These are phyloP conservation scores for Podaxis sp. DNA, from an alignment of 768 basidiomycete genomes.

Conservation along the genomic window DNA sequence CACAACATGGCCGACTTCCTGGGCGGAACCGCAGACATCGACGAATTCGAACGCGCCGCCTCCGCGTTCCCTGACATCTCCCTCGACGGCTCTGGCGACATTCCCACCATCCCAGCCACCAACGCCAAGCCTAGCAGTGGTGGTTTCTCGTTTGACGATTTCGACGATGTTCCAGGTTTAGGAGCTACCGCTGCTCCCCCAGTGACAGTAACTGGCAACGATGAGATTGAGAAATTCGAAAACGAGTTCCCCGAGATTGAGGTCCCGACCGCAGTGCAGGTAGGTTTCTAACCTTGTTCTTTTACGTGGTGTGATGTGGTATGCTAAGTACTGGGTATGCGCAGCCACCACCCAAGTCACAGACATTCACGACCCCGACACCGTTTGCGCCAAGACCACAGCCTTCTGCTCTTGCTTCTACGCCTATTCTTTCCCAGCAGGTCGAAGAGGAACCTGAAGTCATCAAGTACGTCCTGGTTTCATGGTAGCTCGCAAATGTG, in stretches of 20 bases:
- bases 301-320: neutral
- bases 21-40: constrained; percentile 53
- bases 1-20: constrained; percentile 40
- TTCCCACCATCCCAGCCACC: constrained; percentile 34
- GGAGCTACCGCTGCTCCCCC: constrained; percentile 17
- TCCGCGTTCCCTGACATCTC: constrained; percentile 85
- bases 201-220: constrained; percentile 81
- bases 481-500: neutral
- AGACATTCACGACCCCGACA: constrained; percentile 33
- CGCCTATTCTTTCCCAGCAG: constrained; percentile 67
- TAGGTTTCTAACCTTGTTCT: neutral
- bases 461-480: constrained; percentile 55
- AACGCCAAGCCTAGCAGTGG: constrained; percentile 26
- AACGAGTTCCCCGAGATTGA: constrained; percentile 82
- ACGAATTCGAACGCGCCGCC: constrained; percentile 71
- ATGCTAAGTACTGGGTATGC: constrained; percentile 17
- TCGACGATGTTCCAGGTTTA: constrained; percentile 45
- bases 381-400: constrained; percentile 79
- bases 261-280: constrained; percentile 28
- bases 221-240: constrained; percentile 83
- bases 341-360: constrained; percentile 29
- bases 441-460: constrained; percentile 83
- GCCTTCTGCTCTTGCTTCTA: constrained; percentile 62
- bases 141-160: constrained; percentile 67
- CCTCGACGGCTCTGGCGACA: constrained; percentile 59